A percentile compares a stretch with the other conserved stretches of the same genome.
Evolutionary conservation across 2,329 filamentous ascomycete genomes (phyloP).

Genomic region (Hypocreales sp.): DNA sequence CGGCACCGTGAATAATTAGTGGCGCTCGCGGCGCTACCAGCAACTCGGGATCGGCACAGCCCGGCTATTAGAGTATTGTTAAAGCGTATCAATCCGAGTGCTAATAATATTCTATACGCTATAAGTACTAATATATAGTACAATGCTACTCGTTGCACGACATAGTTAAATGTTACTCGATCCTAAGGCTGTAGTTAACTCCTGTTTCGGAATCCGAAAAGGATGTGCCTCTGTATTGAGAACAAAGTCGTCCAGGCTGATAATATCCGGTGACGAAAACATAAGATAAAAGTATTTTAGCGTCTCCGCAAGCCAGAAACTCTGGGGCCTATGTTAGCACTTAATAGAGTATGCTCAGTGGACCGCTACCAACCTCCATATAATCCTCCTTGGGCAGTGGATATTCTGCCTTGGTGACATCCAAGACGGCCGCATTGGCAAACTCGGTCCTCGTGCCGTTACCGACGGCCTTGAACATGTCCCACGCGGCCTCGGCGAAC

Average conservation of each 20-base stretch:
- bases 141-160: no score
- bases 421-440: constrained; percentile 47
- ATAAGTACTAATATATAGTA: no score
- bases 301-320: constrained; percentile 73
- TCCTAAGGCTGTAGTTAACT: no score
- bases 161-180: no score
- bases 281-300: constrained; percentile 68
- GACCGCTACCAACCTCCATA: constrained; percentile 41
- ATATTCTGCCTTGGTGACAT: constrained; percentile 27
- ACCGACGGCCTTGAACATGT: constrained; percentile 51
- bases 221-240: constrained; percentile 25
- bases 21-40: no score
- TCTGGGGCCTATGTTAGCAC: constrained; percentile 48
- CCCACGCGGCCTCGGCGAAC: constrained; percentile 55
- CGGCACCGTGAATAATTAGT: no score
- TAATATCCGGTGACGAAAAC: constrained; percentile 38
- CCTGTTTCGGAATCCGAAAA: constrained; percentile 31
- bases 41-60: no score
- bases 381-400: constrained; percentile 14
- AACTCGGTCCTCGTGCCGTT: constrained; percentile 40
- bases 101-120: no score
- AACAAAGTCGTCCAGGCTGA: constrained; percentile 24
- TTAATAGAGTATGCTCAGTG: constrained; percentile 20
- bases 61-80: no score
- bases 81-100: no score